Base-by-base conservation (phyloP, 495 filamentous ascomycete species). In the Annulohypoxylon moriforme region DNA sequence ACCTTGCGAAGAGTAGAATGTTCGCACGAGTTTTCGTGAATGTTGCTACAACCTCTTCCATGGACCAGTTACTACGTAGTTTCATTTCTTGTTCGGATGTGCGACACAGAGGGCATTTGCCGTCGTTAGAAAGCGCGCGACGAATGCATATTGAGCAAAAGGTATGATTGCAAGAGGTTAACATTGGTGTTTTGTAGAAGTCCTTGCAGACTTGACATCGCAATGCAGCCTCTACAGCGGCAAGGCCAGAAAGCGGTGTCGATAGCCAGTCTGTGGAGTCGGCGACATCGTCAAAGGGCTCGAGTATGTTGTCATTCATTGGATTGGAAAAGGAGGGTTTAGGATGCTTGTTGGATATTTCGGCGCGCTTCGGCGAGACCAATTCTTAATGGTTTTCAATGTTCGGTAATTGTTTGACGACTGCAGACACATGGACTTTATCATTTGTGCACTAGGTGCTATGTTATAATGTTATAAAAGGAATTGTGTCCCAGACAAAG, bases 121-220 rank as follows among this genome's bases (percentile, higher is more conserved):
- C 90, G 68, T 97, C 94, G 1, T 86, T 83, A 6, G 89, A 89
- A 2, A 99, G 83, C 67, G 90, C 92, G 59, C 94, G 84, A 14
- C 96, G 92, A 67, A 99, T 98, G 79, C 96, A 99, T 29, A 95
- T 79, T 14, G 94, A 97, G 85, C 96, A 99, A 77, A 99, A 99
- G 0, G 96, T 98, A 78, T 99, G 96, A 44, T 88, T 91, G 84
- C 96, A 99, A 0, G 91, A 91, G 1, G 96, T 99, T 60, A 98
- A 90, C 84, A 99, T 94, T 0, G 96, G 96, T 22, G 92, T 94
- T 67, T 88, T 87, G 82, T 92, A 98, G 80, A 98, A 96, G 78
- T 99, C 96, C 80, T 98, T 98, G 86, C 96, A 99, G 64, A 99
- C 91, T 74, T 98, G 92, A 80, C 96, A 99, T 69, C 94, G 92